Evolutionary conservation across 2,329 filamentous ascomycete genomes (phyloP), one percentile per base, ranked within the genome.

Genomic region (Hyphodiscus sp.): DNA sequence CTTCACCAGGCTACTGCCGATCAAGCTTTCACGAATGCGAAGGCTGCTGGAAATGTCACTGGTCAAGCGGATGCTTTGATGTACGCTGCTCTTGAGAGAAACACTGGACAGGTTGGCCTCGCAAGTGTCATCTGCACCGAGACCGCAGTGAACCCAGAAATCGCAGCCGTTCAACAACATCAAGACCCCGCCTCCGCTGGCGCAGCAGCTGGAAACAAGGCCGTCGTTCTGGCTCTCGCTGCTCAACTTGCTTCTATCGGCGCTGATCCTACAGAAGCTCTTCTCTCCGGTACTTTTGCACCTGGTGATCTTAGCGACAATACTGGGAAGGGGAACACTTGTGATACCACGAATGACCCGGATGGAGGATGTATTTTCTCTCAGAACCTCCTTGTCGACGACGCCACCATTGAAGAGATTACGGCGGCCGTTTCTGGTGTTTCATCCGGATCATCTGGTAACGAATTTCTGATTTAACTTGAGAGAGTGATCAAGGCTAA

Each of bases 61-160:
- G 77, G 74, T 54, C 75, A 76, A 75, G 73, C 72, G 23, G 73
- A 73, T 61, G 78, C 80, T 19, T 72, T 83, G 55, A 69, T 80
- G 53, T 82, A 73, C 68, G 73, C 75, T 45, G 72, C 75, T 30
- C 67, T 81, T 20, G 82, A 85, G 73, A 76, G 81, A 53, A 85
- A 85, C 70, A 85, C 81, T 23, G 77, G 71, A 48, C 61, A 64
- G 11, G 81, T 85, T 56, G 82, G 82, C 48, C 68, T 74, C 45
- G 76, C 74, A n/a, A 82, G 78, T 46, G 78, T 75, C 30, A 68
- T 76, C 47, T 87, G 83, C 72, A 75, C 69, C 42, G 71, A 69
- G 66, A 81, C 76, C 63, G 80, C 83, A 16, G 73, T 74, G 54
- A 87, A 87, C 70, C 76, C 83, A 2, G 83, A 87, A 71, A 85